phyloP scores from a whole-genome alignment of 2,329 filamentous ascomycete species.

The Fusarium albosuccineum region DNA sequence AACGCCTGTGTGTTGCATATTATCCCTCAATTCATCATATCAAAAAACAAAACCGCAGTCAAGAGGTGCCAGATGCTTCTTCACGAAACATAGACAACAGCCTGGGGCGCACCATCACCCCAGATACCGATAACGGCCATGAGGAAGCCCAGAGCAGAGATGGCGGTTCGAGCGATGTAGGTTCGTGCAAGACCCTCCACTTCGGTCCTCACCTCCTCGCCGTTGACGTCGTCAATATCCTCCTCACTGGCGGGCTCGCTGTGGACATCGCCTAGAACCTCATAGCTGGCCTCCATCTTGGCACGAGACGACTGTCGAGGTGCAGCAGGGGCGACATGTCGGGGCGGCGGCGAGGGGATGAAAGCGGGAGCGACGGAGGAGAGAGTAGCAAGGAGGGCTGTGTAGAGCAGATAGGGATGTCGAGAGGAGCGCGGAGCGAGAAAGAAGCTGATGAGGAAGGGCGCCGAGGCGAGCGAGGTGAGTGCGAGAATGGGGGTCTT shows the following conservation, averaged over 20 bases:
- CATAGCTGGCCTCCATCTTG: conserved; percentile 78
- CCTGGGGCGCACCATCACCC: conserved; percentile 67
- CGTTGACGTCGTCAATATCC: conserved; percentile 68
- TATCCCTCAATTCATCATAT: conserved; percentile 31
- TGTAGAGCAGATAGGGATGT: conserved; percentile 94
- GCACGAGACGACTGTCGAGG: conserved; percentile 51
- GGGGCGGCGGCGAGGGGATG: conserved; percentile 54
- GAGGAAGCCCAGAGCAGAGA: conserved; percentile 69
- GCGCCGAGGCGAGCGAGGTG: conserved; percentile 75
- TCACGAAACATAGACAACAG: conserved; percentile 52
- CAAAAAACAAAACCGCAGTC: conserved; percentile 20
- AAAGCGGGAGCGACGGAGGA: conserved; percentile 68
- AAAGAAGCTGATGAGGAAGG: conserved; percentile 82
- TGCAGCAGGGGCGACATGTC: conserved; percentile 46
- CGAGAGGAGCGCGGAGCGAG: conserved; percentile 80
- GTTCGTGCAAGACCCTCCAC: conserved; percentile 68
- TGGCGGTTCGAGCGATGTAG: conserved; percentile 65
- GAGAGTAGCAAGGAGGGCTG: conserved; percentile 75
- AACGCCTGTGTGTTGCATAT: conserved; percentile 35
- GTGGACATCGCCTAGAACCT: conserved; percentile 71
- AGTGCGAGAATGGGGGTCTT: conserved; percentile 76
- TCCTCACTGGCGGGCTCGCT: conserved; percentile 64
- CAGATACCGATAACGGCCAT: conserved; percentile 75
- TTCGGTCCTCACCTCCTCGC: conserved; percentile 70
- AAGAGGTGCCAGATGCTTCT: neutral